Evolutionary conservation across 345 rosid genomes (phyloP).

Genomic region (Excoecaria agallocha): DNA sequence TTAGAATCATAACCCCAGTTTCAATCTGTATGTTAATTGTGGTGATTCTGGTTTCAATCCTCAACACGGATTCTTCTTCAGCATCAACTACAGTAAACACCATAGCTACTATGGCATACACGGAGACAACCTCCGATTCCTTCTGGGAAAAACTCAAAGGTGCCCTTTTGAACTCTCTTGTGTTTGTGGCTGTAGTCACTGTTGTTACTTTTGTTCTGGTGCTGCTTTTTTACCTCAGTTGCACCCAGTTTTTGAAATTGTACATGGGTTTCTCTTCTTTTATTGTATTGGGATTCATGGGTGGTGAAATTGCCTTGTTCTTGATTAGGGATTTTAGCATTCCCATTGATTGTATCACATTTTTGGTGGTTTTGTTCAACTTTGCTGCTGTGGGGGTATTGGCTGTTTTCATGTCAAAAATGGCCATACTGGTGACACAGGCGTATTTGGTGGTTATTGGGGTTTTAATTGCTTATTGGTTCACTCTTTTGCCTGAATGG

Average conservation of each 20-base stretch:
- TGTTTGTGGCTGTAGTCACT: slow-evolving; percentile 71
- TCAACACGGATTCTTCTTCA: slow-evolving; percentile 55
- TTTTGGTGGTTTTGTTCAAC: slow-evolving; percentile 55
- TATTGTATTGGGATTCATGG: slow-evolving; percentile 69
- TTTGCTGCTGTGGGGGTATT: slow-evolving; percentile 82
- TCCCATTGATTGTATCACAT: slow-evolving; percentile 66
- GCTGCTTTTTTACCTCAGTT: slow-evolving; percentile 79
- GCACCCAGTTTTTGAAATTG: slow-evolving; percentile 62
- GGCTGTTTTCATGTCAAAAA: slow-evolving; percentile 81
- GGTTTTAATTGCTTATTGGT: slow-evolving; percentile 86
- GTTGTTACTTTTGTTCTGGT: slow-evolving; percentile 72
- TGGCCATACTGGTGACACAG: slow-evolving; percentile 84
- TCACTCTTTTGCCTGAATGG: slow-evolving; percentile 89
- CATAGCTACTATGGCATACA: slow-evolving; percentile 75
- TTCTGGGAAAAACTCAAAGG: slow-evolving; percentile 80
- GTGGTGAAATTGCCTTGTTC: slow-evolving; percentile 67
- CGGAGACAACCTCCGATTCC: slow-evolving; percentile 69
- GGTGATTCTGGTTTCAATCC: slow-evolving; percentile 68
- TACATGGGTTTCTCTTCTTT: slow-evolving; percentile 91
- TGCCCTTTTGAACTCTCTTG: slow-evolving; percentile 78
- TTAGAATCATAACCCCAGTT: slow-evolving; percentile 78
- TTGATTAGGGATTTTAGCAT: slow-evolving; percentile 49
- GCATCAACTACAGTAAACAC: slow-evolving; percentile 41
- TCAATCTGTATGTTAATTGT: slow-evolving; percentile 86
- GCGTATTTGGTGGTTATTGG: slow-evolving; percentile 82